Base-by-base conservation (phyloP, 1,284 basidiomycete genomes). In the Naganishia albida region DNA sequence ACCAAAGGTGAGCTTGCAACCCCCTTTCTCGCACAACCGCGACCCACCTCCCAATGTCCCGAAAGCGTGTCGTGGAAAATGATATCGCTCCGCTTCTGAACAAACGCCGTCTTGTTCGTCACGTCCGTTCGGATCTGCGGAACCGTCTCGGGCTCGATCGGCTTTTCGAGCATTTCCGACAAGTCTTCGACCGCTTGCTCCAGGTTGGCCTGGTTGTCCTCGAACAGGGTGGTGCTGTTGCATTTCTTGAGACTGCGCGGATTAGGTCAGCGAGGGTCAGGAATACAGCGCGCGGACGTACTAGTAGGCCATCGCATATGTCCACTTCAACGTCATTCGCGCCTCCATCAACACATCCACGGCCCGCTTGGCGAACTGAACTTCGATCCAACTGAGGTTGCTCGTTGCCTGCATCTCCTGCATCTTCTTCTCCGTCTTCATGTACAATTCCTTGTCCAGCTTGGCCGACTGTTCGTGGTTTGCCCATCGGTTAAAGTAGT, bases 221-320 rank as follows among this genome's bases (percentile, higher is more conserved):
- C 95, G 72, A 95, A 99, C 52, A 99, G 81, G 75, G 93, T 91
- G 76, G 97, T 98, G 84, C 91, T 85, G 77, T 97, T 98, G 71
- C 91, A 88, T 74, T 86, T 87, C 65, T 86, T 80, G 20, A 88
- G 77, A 69, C 78, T 79, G 64, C 12, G 34, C 26, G 28, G 20
- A 7, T 20, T 6, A 60, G 48, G 43, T 34, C 23, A 34, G 43
- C 23, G 16, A 15, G 28, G 23, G 23, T 7, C 50, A 25, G 26
- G 59, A 18, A 50, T 20, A 62, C 52, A n/a, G n/a, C n/a, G n/a
- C 39, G 90, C 83, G 71, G 54, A 74, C 78, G 72, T 66, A 80
- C 76, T 97, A 99, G 81, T 93, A 99, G 15, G 94, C 95, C 94
- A 99, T 97, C n/a, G 91, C 90, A 75, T 99, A 99, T 18, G 94